Evolutionary conservation across 176 grass and related monocot genomes (phyloP), one percentile per base, ranked within the genome.

Genomic region (Elymus sibiricus): DNA sequence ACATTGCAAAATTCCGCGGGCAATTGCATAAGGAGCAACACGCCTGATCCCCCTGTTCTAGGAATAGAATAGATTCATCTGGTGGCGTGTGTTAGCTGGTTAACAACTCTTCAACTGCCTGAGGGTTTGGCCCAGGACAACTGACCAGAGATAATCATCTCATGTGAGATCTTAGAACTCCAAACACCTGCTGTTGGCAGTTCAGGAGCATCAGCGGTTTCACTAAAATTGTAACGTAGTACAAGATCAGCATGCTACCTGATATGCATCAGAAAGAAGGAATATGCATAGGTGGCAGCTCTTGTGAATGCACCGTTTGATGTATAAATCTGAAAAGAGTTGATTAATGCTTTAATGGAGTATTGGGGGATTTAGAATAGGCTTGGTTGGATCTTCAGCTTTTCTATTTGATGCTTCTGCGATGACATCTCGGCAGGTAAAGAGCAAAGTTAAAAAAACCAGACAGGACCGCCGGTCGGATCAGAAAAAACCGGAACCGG

Each of bases 1-100:
- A 51, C 53, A 86, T 87, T 42, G 74, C 90, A n/a, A 87, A 91
- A 28, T 67, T 89, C 35, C 80, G 77, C 31, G 79, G 78, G 8
- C 87, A 90, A 66, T 47, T 79, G 25, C 70, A 76, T 67, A 87
- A 84, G 82, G 85, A 87, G 27, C 80, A 91, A 64, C 85, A 82
- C 9, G 5, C 35, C 8, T 74, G 72, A 94, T 87, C 65, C 21
- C 10, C 40, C 26, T 43, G 17, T 67, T 83, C 63, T 35, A 34
- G 60, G 47, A 51, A 51, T 51, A 51, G 69, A 82, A 28, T 34
- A 60, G 70, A 72, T 68, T 61, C 61, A 64, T 88, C 68, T 59
- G 75, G 64, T 38, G 63, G 43, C 43, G 7, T 61, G n/a, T 28
- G 55, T 34, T 64, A 74, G 74, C 74, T 44, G 43, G 34, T 64